Base-by-base conservation (phyloP, 139 green algal species). In the Nannochloris sp. region DNA sequence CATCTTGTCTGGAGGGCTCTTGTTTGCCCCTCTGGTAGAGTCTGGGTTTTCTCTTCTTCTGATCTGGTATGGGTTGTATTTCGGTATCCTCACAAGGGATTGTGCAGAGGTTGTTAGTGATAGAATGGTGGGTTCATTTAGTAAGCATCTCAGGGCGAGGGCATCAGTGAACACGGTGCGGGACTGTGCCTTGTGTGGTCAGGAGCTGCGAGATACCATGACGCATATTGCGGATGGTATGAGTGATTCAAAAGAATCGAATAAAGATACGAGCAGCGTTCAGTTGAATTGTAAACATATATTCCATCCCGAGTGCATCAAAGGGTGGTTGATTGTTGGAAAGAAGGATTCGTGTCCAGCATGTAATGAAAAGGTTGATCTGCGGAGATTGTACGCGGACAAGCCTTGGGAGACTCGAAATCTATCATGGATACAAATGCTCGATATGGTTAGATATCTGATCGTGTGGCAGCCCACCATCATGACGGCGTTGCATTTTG, bases 21-120 rank as follows among this genome's bases (percentile, higher is more conserved):
- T 90, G 49, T 57, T 87, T 14, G 44, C 57, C 9, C 16, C 40
- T 14, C 3, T 81, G 12, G 44, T 78, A 21, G 64, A 63, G 6
- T 56, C 49, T 15, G 67, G 54, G 44, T 44, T 58, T 2, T 48
- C 68, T 4, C 25, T 89, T 63, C 62, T 70, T 18, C 16, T 53
- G n/a, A n/a, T 70, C 18, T 85, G 46, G 83, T 96, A 95, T 69
- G 86, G 89, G 1, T 57, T 95, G 4, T 96, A 95, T 70, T 96
- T 91, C 74, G 89, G 89, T 37, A 81, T 95, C 19, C 69, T 96
- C 34, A 83, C 82, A 0, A 72, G 89, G 0, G 89, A 96, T 67
- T 86, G 74, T 14, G 89, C 89, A 4, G 87, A 96, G 73, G 80
- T 96, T 3, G 83, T 82, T 5, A 75, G 71, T 5, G 85, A 92